Evolutionary conservation across 2,329 filamentous ascomycete genomes (phyloP).

Genomic region (Alternaria ventricosa): DNA sequence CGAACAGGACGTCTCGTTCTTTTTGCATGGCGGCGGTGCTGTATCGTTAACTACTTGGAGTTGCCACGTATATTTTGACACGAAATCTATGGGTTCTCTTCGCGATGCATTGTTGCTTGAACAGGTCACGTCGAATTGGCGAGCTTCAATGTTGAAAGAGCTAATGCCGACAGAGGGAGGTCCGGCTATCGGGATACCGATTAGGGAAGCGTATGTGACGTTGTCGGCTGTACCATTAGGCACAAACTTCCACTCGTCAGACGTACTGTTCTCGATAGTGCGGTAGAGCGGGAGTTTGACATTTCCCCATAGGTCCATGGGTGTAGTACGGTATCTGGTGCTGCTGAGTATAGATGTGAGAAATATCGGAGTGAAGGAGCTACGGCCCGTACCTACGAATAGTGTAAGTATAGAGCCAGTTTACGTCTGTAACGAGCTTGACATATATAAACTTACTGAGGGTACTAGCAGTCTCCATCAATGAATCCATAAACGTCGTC

Average conservation of each 20-base stretch:
- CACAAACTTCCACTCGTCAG: constrained; percentile 27
- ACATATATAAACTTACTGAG: not conserved
- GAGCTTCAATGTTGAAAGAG: constrained; percentile 27
- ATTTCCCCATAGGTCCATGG: constrained; percentile 39
- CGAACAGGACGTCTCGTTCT: constrained; percentile 4
- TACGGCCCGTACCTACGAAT: constrained; percentile 17
- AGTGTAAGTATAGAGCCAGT: not conserved
- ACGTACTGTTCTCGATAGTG: constrained; percentile 25
- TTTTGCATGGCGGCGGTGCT: not conserved
- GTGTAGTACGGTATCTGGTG: constrained; percentile 25
- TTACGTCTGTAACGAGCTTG: not conserved
- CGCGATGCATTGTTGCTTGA: constrained; percentile 18
- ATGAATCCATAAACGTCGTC: constrained; percentile 8
- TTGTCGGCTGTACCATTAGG: constrained; percentile 13
- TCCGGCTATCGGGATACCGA: constrained; percentile 32
- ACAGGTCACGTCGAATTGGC: constrained; percentile 38
- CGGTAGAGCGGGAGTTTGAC: constrained; percentile 34
- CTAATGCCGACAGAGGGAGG: constrained; percentile 13
- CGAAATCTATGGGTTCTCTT: constrained; percentile 3
- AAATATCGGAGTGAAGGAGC: constrained; percentile 27
- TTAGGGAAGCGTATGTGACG: constrained; percentile 32
- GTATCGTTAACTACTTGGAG: not conserved
- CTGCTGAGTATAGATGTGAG: constrained; percentile 35
- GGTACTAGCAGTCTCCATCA: constrained; percentile 17
- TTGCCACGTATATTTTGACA: constrained; percentile 26